Evolutionary conservation across 345 rosid species (phyloP), one percentile per base, ranked within the genome.

Genomic region (Euphorbia lathyris): DNA sequence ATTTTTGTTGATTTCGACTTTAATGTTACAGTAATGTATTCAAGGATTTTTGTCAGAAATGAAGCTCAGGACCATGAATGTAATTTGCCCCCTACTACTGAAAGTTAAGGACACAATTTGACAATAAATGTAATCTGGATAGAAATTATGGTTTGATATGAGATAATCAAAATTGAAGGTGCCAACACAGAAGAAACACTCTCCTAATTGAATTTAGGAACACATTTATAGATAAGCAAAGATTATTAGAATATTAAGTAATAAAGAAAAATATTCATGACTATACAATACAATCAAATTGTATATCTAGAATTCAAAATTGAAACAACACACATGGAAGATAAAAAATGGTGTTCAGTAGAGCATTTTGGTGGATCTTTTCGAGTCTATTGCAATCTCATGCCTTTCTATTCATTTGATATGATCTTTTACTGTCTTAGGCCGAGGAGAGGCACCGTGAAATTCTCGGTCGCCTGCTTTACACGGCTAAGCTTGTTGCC

Each of bases 391-490:
- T 58, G 34, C 32, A 30, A 58, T 67, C 25, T 56, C 13, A 32
- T 51, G 38, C n/a, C n/a, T n/a, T n/a, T n/a, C n/a, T 40, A 14
- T 9, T 40, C 20, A n/a, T 43, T 7, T 13, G 25, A 10, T 32
- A 9, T n/a, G n/a, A n/a, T 1, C 45, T 74, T 40, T 23, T 70
- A 61, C 23, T 51, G 74, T 66, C n/a, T 67, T 75, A 94, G 98
- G 97, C 98, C 63, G 97, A 94, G 83, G 97, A 88, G 78, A 88
- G 92, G 83, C 98, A 94, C 76, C 70, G 81, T 12, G 93, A 91
- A 59, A 90, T 90, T 77, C 95, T 94, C 71, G 98, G 97, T 26
- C 89, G 66, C 65, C 90, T 94, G 81, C 95, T 94, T 40, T 91
- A 91, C 83, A 75, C 92, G 30, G 97, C 97, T 19, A 94, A 91